Percentiles rank a stretch among this genome's conserved stretches.
These are phyloP conservation scores for Xylaria polymorpha DNA, from an alignment of 2,329 filamentous ascomycete species.

Conservation along the genomic window DNA sequence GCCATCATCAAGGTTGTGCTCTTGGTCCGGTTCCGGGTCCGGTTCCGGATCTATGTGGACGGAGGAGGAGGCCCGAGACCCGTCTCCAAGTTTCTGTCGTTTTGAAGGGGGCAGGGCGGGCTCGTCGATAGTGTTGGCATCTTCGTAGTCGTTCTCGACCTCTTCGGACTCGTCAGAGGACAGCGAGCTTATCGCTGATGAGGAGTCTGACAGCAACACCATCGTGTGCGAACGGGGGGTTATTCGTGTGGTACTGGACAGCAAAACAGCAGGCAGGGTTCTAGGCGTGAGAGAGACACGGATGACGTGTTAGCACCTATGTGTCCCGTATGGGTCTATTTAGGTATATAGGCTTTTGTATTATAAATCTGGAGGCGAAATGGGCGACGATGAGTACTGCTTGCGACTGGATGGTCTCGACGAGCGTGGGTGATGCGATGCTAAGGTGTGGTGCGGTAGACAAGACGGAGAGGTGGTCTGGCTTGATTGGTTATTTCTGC, in stretches of 20 bases:
- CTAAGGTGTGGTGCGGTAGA: background rate
- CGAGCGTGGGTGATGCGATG: slow-evolving; percentile 17
- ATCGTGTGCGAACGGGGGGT: slow-evolving; percentile 35
- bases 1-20: slow-evolving; percentile 62
- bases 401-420: slow-evolving; percentile 15
- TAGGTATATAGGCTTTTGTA: background rate
- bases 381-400: background rate
- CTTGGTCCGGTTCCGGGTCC: slow-evolving; percentile 58
- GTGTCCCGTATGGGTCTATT: slow-evolving; percentile 19
- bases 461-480: slow-evolving; percentile 15
- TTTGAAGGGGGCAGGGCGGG: slow-evolving; percentile 51
- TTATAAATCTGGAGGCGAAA: slow-evolving; percentile 5
- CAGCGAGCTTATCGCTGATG: slow-evolving; percentile 50
- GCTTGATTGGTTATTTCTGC: slow-evolving; percentile 29
- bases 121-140: slow-evolving; percentile 45
- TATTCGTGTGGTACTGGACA: slow-evolving; percentile 4
- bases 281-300: background rate
- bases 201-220: slow-evolving; percentile 49
- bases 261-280: slow-evolving; percentile 6
- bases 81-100: slow-evolving; percentile 52
- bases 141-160: slow-evolving; percentile 49
- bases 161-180: slow-evolving; percentile 51
- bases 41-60: slow-evolving; percentile 60
- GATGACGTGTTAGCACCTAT: slow-evolving; percentile 25
- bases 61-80: slow-evolving; percentile 59